Evolutionary conservation across 495 filamentous ascomycete species (phyloP).

Genomic region (Sordaria brevicollis): DNA sequence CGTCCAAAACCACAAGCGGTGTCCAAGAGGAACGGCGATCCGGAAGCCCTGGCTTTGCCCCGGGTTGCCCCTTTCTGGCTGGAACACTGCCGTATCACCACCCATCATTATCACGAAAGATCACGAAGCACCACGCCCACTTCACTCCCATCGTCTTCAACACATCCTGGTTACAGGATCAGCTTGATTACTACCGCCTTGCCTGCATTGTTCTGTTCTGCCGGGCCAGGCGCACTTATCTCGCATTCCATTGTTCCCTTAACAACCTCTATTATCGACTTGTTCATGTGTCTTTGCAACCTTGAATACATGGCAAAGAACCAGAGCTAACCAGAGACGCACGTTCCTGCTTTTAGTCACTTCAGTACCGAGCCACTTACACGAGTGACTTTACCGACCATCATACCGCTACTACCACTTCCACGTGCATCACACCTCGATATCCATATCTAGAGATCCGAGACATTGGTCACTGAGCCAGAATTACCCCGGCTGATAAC

Average conservation of each 20-base stretch:
- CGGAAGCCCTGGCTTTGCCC: neutral
- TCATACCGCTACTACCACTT: neutral
- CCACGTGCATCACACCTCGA: conserved; percentile 2
- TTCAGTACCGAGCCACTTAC: neutral
- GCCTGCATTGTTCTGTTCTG: neutral
- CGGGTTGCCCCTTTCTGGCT: neutral
- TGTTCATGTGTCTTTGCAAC: neutral
- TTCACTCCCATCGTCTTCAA: neutral
- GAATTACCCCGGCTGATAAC: neutral
- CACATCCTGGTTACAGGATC: neutral
- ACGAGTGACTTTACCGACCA: neutral
- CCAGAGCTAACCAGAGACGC: neutral
- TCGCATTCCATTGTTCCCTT: neutral
- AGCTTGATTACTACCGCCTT: neutral
- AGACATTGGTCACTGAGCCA: neutral
- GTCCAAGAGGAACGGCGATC: neutral
- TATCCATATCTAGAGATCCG: neutral
- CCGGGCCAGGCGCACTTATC: neutral
- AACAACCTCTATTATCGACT: neutral
- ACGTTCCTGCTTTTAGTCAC: neutral
- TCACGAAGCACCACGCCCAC: neutral
- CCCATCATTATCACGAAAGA: neutral
- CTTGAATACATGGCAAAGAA: neutral
- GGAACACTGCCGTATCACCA: neutral
- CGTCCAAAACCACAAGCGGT: neutral